These are phyloP conservation scores for Arbutus unedo DNA, from an alignment of 148 eudicot genomes.

Conservation along the genomic window DNA sequence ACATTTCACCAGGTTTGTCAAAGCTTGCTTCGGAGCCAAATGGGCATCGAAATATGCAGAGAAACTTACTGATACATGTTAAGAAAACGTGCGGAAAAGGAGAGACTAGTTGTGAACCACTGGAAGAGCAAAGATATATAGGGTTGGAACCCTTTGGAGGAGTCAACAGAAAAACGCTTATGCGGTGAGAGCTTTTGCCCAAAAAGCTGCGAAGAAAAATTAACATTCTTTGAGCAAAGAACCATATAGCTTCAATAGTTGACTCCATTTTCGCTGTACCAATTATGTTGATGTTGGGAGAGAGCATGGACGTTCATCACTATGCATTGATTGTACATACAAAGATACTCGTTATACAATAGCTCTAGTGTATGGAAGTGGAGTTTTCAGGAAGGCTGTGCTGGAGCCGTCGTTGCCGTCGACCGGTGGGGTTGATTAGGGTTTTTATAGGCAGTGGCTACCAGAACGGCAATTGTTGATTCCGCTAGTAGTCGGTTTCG, in stretches of 20 bases:
- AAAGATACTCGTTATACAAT: background rate
- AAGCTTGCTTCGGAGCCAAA: slow-evolving; percentile 26
- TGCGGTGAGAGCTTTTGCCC: slow-evolving; percentile 32
- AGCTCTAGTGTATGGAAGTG: background rate
- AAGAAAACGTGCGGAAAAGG: slow-evolving; percentile 40
- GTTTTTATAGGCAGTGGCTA: background rate
- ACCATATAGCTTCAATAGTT: slow-evolving; percentile 18
- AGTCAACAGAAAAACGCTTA: slow-evolving; percentile 33
- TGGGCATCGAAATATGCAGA: slow-evolving; percentile 36
- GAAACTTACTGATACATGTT: slow-evolving; percentile 40
- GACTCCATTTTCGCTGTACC: slow-evolving; percentile 16
- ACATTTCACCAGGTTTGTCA: slow-evolving; percentile 30
- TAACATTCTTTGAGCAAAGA: slow-evolving; percentile 40
- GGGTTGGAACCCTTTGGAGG: slow-evolving; percentile 20
- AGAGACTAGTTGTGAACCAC: slow-evolving; percentile 28
- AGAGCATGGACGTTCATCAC: slow-evolving; percentile 13
- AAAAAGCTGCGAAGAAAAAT: slow-evolving; percentile 47
- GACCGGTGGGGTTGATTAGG: background rate
- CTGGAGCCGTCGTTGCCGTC: background rate
- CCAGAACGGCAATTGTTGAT: slow-evolving; percentile 7
- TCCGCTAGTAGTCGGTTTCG: background rate
- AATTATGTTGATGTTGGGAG: background rate
- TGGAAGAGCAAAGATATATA: slow-evolving; percentile 15
- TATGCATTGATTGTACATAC: background rate
- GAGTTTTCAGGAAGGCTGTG: background rate